Evolutionary conservation across 805 yeast genomes (phyloP).

Genomic region (Pichia occidentalis): DNA sequence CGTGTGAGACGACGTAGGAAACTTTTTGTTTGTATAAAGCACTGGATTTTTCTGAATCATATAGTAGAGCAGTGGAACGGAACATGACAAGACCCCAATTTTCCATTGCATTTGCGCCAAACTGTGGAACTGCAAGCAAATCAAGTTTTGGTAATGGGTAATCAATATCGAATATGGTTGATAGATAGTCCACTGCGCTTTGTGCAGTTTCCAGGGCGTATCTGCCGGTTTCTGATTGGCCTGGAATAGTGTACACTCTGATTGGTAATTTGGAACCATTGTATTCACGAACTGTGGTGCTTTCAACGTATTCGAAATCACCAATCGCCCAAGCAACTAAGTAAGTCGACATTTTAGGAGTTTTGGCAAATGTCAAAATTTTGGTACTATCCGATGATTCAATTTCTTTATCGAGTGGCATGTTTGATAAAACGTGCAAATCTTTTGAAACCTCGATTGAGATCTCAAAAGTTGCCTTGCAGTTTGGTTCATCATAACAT

Average conservation of each 20-base stretch:
- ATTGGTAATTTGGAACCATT: constrained; percentile 40
- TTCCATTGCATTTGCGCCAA: constrained; percentile 86
- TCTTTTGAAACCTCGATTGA: constrained; percentile 30
- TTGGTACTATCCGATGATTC: constrained; percentile 10
- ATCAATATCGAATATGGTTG: constrained; percentile 40
- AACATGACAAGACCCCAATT: constrained; percentile 79
- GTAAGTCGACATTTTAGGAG: constrained; percentile 52
- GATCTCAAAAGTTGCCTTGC: constrained; percentile 51
- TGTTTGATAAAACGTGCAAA: constrained; percentile 40
- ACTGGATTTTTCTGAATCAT: constrained; percentile 40
- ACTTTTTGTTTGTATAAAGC: constrained; percentile 58
- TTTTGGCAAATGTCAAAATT: constrained; percentile 35
- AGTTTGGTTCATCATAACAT: constrained; percentile 49
- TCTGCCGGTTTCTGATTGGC: constrained; percentile 39
- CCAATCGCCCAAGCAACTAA: constrained; percentile 55
- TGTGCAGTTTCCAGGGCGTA: constrained; percentile 44
- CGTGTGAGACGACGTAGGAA: constrained; percentile 79
- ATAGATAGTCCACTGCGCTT: constrained; percentile 44
- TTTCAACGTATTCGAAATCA: constrained; percentile 47
- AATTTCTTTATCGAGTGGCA: constrained; percentile 31
- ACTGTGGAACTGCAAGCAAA: constrained; percentile 70
- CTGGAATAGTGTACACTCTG: constrained; percentile 47
- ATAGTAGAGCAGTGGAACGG: constrained; percentile 53
- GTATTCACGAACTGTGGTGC: constrained; percentile 35
- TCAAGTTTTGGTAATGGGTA: constrained; percentile 84